These are phyloP conservation scores for Glycine tomentella DNA, from an alignment of 306 rosid genomes.

Conservation along the genomic window DNA sequence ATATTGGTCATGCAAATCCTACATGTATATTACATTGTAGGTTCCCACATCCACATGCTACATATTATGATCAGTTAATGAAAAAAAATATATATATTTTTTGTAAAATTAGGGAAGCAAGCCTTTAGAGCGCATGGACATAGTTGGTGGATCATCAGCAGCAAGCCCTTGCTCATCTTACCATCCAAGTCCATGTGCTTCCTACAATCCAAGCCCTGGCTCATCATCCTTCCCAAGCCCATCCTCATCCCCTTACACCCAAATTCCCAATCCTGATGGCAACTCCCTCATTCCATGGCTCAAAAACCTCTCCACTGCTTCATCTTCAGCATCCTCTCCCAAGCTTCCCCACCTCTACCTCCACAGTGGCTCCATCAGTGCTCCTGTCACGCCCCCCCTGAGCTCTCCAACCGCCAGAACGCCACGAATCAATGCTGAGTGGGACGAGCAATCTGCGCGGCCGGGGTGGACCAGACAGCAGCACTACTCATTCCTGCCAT, in stretches of 20 bases:
- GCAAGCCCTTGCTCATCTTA: constrained; percentile 88
- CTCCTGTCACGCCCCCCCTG: constrained; percentile 95
- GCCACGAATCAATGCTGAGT: constrained; percentile 67
- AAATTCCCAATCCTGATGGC: constrained; percentile 66
- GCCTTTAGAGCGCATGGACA: constrained; percentile 77
- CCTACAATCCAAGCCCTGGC: constrained; percentile 93
- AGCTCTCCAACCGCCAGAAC: constrained; percentile 95
- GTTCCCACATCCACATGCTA: neutral
- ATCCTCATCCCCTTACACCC: constrained; percentile 68
- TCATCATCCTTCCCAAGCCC: constrained; percentile 97
- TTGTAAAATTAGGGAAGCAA: constrained; percentile 80
- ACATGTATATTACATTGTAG: neutral
- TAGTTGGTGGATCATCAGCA: constrained; percentile 69
- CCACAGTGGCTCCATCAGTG: constrained; percentile 85
- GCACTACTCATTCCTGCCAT: constrained; percentile 70
- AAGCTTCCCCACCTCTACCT: constrained; percentile 71
- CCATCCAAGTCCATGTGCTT: constrained; percentile 82
- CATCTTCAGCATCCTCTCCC: constrained; percentile 82
- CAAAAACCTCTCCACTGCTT: constrained; percentile 83
- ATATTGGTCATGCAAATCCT: neutral
- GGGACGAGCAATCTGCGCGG: constrained; percentile 67
- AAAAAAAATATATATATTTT: constrained; percentile 4
- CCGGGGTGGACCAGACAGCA: constrained; percentile 69
- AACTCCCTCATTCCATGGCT: constrained; percentile 96
- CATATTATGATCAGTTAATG: constrained; percentile 26